Percentiles rank a stretch among this genome's conserved stretches.
These are phyloP conservation scores for Pseudomonodictys pantanalensis DNA, from an alignment of 495 filamentous ascomycete genomes.

Conservation along the genomic window DNA sequence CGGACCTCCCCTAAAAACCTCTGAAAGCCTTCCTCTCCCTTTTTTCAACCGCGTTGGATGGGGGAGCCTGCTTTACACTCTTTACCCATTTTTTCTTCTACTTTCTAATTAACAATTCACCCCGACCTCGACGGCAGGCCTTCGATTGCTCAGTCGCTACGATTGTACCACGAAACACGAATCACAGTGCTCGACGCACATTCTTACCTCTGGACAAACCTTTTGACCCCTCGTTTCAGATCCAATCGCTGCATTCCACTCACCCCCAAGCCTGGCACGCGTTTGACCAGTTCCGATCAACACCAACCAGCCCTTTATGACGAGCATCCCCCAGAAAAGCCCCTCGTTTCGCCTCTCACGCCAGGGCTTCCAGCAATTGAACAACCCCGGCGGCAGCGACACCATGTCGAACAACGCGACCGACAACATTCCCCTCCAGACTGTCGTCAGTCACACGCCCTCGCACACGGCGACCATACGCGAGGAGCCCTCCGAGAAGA, in stretches of 20 bases:
- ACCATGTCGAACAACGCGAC: constrained; percentile 28
- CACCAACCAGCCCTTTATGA: constrained; percentile 3
- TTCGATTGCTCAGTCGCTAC: constrained; percentile 2
- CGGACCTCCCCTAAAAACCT: constrained; percentile 5
- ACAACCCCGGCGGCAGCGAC: constrained; percentile 3
- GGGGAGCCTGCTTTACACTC: background rate
- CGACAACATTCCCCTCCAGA: constrained; percentile 34
- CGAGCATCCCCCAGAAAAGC: constrained; percentile 12
- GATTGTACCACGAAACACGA: background rate
- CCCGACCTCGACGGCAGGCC: constrained; percentile 7
- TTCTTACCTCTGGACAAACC: too few species aligned
- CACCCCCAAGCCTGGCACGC: background rate
- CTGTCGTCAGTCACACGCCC: constrained; percentile 34
- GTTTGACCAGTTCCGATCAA: constrained; percentile 12
- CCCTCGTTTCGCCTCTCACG: constrained; percentile 34
- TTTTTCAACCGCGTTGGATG: too few species aligned
- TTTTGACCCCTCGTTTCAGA: background rate
- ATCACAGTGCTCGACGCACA: constrained; percentile 28
- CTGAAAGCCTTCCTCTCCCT: background rate
- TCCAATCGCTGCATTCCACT: background rate
- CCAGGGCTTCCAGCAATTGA: constrained; percentile 38
- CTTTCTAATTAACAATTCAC: background rate
- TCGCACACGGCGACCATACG: constrained; percentile 23
- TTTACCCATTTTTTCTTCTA: background rate
- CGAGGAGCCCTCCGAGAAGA: constrained; percentile 46